Base-by-base conservation (phyloP, 2,329 filamentous ascomycete species). In the Chrysosporium queenslandicum region DNA sequence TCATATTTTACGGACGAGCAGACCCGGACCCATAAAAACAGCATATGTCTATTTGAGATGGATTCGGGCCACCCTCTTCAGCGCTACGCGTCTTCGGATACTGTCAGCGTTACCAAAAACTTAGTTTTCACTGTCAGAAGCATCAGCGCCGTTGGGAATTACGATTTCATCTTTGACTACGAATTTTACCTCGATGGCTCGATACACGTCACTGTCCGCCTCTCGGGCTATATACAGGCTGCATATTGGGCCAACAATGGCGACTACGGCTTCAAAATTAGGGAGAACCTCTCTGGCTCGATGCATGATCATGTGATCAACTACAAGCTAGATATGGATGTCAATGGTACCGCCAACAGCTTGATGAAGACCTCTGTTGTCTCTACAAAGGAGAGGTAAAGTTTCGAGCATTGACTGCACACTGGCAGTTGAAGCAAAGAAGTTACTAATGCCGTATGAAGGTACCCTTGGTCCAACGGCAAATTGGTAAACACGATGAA, bases 301-400 rank as follows among this genome's bases (percentile, higher is more conserved):
- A 77, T 78, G 69, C 77, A 80, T 60, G 75, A 78, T 60, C 77
- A 80, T 57, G 74, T 79, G 0, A 59, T 79, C 34, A 78, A 75
- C 57, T 79, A 73, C 67, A 79, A 79, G 59, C 71, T 70, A 41
- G 77, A 79, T 60, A 67, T 79, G 21, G 76, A 79, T 57, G 70
- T 79, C 29, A 63, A 71, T 6, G 76, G 74, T 14, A 70, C 66
- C 1, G 63, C 52, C 12, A 56, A 56, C 40, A 52, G 50, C 27
- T 41, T 52, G 39, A 29, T 52, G 41, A 52, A 52, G 42, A 41
- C 50, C n/a, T 18, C 42, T 25, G 50, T 52, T 41, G 30, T 52
- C 8, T 41, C 50, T 12, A 29, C 50, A n/a, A 52, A 32, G 25
- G 42, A 52, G 34, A 46, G 29, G 50, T 52, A 42, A 30, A 9